phyloP scores from a whole-genome alignment of 805 yeast genomes.

The Tetrapisispora phaffii region DNA sequence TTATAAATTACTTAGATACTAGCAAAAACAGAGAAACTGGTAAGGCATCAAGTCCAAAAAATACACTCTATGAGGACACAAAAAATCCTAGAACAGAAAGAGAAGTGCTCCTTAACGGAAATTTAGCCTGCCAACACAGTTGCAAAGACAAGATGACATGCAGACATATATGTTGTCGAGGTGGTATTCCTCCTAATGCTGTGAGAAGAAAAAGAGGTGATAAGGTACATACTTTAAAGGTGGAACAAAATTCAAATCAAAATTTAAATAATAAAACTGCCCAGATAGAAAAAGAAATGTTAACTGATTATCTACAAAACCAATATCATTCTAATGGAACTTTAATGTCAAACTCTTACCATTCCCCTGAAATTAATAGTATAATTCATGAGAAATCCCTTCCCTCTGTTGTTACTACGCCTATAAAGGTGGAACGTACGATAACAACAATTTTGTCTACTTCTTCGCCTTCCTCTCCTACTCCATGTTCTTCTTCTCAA shows the following conservation, averaged over 20 bases:
- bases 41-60: not conserved
- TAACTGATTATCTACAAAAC: not conserved
- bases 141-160: conserved; percentile 34
- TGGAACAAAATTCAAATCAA: not conserved
- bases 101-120: conserved; percentile 20
- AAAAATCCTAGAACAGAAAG: not conserved
- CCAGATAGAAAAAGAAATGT: too few species aligned
- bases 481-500: not conserved
- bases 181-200: conserved; percentile 29
- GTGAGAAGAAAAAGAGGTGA: not conserved
- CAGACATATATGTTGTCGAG: conserved; percentile 40
- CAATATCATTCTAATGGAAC: not conserved
- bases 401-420: too few species aligned
- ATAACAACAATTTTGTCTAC: not conserved
- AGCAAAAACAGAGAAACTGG: conserved; percentile 1
- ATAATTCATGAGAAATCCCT: too few species aligned
- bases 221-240: too few species aligned
- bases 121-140: conserved; percentile 33
- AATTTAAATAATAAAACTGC: too few species aligned
- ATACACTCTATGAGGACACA: not conserved
- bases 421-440: not conserved
- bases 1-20: conserved; percentile 17
- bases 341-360: not conserved
- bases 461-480: not conserved
- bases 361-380: too few species aligned